These are phyloP conservation scores for Chytriomyces hyalinus DNA, from an alignment of 192 early-diverging fungal species.

Conservation along the genomic window DNA sequence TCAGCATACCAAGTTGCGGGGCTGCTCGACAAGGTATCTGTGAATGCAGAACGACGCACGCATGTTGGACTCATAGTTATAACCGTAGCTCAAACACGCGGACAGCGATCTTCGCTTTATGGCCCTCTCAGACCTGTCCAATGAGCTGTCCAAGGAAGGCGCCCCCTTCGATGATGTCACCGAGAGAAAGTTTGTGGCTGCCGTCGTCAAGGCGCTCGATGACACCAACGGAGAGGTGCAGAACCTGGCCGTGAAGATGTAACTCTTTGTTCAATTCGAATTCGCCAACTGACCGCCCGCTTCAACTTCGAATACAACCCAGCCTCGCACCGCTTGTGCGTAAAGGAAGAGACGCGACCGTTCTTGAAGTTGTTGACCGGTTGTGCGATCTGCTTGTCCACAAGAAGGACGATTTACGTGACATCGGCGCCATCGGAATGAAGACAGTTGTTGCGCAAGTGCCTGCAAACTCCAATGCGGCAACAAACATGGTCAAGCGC, in stretches of 20 bases:
- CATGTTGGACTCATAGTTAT: background rate
- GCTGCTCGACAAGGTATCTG: background rate
- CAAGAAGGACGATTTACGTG: conserved; percentile 70
- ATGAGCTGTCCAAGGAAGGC: conserved; percentile 67
- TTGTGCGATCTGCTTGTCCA: conserved; percentile 68
- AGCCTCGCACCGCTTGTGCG: conserved; percentile 80
- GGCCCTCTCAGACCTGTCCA: conserved; percentile 80
- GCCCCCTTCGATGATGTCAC: conserved; percentile 62
- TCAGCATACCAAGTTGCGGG: background rate
- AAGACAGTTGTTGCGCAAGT: conserved; percentile 83
- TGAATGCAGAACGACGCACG: background rate
- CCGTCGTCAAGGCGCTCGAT: conserved; percentile 66
- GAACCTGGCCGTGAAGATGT: conserved; percentile 76
- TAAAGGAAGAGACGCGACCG: conserved; percentile 69
- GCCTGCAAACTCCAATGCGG: conserved; percentile 53
- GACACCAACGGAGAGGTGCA: conserved; percentile 89
- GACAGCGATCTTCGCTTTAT: conserved; percentile 90
- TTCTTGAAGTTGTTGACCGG: conserved; percentile 71
- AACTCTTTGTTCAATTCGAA: conserved; percentile 48
- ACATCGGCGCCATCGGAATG: conserved; percentile 82
- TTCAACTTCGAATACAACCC: background rate
- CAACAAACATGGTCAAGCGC: conserved; percentile 62
- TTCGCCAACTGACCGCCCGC: background rate
- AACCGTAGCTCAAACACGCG: conserved; percentile 48
- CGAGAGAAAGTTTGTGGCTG: conserved; percentile 56